Base-by-base conservation (phyloP, 1,284 basidiomycete species). In the Moesziomyces sp. region DNA sequence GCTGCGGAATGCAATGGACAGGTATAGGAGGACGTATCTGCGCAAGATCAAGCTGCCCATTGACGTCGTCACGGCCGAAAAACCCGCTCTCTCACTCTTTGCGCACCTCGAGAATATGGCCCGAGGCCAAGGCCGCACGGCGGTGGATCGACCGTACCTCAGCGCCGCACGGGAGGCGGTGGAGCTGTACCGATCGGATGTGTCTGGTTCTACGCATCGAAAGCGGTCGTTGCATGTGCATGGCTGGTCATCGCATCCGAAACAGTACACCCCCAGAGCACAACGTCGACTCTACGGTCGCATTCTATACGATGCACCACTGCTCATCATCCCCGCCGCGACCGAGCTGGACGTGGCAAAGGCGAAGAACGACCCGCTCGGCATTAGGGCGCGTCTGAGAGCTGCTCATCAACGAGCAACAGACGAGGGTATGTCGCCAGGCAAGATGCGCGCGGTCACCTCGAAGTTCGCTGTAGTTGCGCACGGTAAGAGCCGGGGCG, bases 241-340 rank as follows among this genome's bases (percentile, higher is more conserved):
- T 5, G 65, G 65, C n/a, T 74, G 71, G 71, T 16, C 30, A 9
- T 61, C 54, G 3, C 48, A 68, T 30, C 71, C 71, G 3, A 61
- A 52, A 26, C 65, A 69, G 19, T 69, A 54, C n/a, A 6, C 51
- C 1, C 5, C 46, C 1, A 45, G 71, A n/a, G 30, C 23, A 14
- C 58, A 40, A 16, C 54, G 71, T 9, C 46, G 71, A 2, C 42
- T 74, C 3, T 74, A 74, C 46, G 65, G 45, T 0, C 18, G 50
- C 1, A 24, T 74, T 0, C 54, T 74, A 0, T 40, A 58, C 35
- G 45, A 68, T 11, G 11, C 46, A 0, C 61, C 71, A 1, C 14
- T 74, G 6, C 47, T 69, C 2, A 14, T 62, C 7, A 9, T 52
- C 35, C 47, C 30, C 30, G 13, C 10, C 11, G 13, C 9, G 4